A percentile compares a stretch with the other conserved stretches of the same genome.
These are phyloP conservation scores for Podospora pseudocomata DNA, from an alignment of 495 filamentous ascomycete species.

Conservation along the genomic window DNA sequence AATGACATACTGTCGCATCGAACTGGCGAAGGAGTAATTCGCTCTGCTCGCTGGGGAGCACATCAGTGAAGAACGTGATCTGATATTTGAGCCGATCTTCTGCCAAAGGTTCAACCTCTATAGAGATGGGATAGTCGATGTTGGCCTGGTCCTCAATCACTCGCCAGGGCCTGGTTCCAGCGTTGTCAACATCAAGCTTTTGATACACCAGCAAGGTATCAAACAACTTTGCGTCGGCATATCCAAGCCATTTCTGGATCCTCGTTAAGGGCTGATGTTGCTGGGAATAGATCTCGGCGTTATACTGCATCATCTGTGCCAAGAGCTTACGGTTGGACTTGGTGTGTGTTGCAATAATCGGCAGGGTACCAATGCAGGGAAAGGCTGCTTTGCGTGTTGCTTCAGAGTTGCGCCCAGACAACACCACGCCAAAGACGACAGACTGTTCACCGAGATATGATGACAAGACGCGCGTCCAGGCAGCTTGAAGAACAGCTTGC, in stretches of 20 bases:
- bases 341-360: constrained; percentile 52
- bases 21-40: constrained; percentile 58
- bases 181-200: constrained; percentile 38
- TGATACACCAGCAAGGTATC: constrained; percentile 81
- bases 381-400: constrained; percentile 55
- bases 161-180: constrained; percentile 21
- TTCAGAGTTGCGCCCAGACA: constrained; percentile 63
- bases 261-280: constrained; percentile 65
- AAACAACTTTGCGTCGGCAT: constrained; percentile 58
- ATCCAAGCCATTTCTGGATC: constrained; percentile 64
- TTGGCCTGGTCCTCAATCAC: constrained; percentile 38
- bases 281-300: constrained; percentile 57
- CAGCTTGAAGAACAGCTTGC: constrained; percentile 67
- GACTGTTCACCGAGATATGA: constrained; percentile 66
- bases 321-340: constrained; percentile 54
- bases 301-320: constrained; percentile 55
- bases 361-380: constrained; percentile 71
- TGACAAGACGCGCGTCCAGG: constrained; percentile 67
- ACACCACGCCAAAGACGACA: constrained; percentile 67
- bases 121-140: constrained; percentile 61
- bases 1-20: constrained; percentile 49
- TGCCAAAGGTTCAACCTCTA: constrained; percentile 61
- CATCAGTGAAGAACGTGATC: constrained; percentile 56
- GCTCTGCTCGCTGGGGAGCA: constrained; percentile 63
- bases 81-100: constrained; percentile 50